Base-by-base conservation (phyloP, 2,329 filamentous ascomycete genomes). In the Trichoderma sp. region DNA sequence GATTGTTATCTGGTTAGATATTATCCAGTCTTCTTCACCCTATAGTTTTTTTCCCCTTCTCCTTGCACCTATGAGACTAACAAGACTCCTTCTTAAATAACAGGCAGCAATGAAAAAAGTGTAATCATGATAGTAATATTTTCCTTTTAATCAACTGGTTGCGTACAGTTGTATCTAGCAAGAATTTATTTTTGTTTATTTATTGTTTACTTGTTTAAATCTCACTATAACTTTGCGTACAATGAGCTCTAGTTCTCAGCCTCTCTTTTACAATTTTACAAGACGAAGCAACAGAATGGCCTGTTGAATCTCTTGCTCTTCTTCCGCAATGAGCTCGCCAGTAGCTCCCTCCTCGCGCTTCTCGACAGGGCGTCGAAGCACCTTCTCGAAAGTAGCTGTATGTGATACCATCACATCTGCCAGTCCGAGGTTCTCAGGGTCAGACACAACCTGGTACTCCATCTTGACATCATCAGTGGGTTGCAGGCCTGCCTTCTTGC, bases 391-490 rank as follows among this genome's bases (percentile, higher is more conserved):
- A 39, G 86, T 82, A 55, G 83, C 79, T 26, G 86, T 81, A 76
- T 96, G 92, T 46, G 86, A 86, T 72, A 87, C 83, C 76, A 96
- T 93, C 3, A 90, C 89, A 66, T 86, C 84, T 68, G 86, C 87
- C 28, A 97, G 79, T 5, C 92, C 93, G 69, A 94, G 85, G 55
- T 88, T 86, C 2, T 96, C 91, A 0, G 92, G 91, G 76, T 97
- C 94, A 8, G 88, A 86, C 59, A 96, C 81, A 5, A 98, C 89
- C 69, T 85, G 86, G 82, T 97, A 98, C 79, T 96, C 92, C 92
- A 99, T 97, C 82, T 91, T 92, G 71, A 99, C 90, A 76, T 98
- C 96, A 76, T 99, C 96, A 0, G 95, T 98, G 1, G 94, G 89
- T 72, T 94, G 89, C 64, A 99, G 84, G 0, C 93, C 93, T 8